These are phyloP conservation scores for Colletotrichum sp. DNA, from an alignment of 2,329 filamentous ascomycete genomes.

Conservation along the genomic window DNA sequence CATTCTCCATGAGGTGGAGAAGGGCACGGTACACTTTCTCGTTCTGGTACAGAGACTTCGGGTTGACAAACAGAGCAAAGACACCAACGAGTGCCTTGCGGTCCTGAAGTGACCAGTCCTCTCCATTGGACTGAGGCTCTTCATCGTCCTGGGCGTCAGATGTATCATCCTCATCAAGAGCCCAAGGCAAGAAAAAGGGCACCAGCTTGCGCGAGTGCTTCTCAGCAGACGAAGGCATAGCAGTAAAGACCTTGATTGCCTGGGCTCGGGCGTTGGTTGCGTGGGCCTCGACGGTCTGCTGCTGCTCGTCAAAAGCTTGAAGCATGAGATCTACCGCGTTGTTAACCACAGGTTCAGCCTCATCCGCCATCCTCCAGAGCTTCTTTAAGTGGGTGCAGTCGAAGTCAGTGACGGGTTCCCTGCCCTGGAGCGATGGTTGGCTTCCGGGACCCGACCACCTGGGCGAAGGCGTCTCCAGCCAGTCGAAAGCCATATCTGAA, in stretches of 20 bases:
- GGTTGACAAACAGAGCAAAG: conserved; percentile 86
- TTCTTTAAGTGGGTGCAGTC: conserved; percentile 79
- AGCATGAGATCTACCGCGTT: conserved; percentile 64
- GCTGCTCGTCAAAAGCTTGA: conserved; percentile 67
- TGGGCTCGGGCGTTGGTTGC: conserved; percentile 71
- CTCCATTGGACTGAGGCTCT: conserved; percentile 44
- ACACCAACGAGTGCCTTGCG: conserved; percentile 83
- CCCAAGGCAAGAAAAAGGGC: conserved; percentile 85
- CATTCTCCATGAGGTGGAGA: conserved; percentile 79
- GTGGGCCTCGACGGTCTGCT: conserved; percentile 56
- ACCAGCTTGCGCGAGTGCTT: conserved; percentile 85
- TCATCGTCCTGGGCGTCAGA: conserved; percentile 45
- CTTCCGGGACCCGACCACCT: conserved; percentile 53
- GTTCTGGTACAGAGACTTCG: conserved; percentile 80
- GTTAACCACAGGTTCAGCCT: conserved; percentile 57
- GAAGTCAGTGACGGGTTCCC: conserved; percentile 69
- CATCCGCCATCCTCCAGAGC: conserved; percentile 57
- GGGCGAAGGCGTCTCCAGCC: conserved; percentile 69
- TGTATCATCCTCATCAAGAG: conserved; percentile 53
- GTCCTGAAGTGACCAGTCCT: conserved; percentile 76
- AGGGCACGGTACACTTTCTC: conserved; percentile 78
- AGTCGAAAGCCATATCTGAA: conserved; percentile 75
- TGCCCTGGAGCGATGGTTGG: conserved; percentile 33
- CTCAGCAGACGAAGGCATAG: conserved; percentile 79
- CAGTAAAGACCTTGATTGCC: conserved; percentile 78